Percentiles rank a stretch among this genome's conserved stretches.
These are phyloP conservation scores for Suillus subalutaceus DNA, from an alignment of 768 basidiomycete genomes.

Conservation along the genomic window DNA sequence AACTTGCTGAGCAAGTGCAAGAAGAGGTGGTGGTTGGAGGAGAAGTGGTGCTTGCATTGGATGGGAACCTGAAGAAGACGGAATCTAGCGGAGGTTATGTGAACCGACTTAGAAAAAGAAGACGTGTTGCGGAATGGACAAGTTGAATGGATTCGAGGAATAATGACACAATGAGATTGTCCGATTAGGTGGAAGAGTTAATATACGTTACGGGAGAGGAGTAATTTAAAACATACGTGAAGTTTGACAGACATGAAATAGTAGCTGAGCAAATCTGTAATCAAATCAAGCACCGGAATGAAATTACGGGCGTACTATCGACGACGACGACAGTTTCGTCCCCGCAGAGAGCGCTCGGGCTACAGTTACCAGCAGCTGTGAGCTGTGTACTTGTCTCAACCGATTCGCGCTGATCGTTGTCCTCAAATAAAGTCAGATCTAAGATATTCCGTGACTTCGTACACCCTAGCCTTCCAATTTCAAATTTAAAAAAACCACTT, in stretches of 20 bases:
- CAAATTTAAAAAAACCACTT: slow-evolving; percentile 21
- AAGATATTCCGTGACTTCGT: slow-evolving; percentile 26
- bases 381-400: slow-evolving; percentile 3
- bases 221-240: slow-evolving; percentile 19
- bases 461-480: slow-evolving; percentile 30
- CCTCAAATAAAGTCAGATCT: slow-evolving; percentile 14
- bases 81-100: slow-evolving; percentile 14
- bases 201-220: slow-evolving; percentile 30
- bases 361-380: no score
- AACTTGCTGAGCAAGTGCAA: slow-evolving; percentile 13
- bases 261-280: slow-evolving; percentile 18
- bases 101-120: slow-evolving; percentile 24
- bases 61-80: slow-evolving; percentile 14
- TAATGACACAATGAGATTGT: slow-evolving; percentile 26
- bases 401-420: slow-evolving; percentile 13
- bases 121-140: slow-evolving; percentile 21
- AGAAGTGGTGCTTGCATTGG: slow-evolving; percentile 31
- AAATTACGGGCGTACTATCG: slow-evolving; percentile 3
- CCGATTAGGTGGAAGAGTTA: slow-evolving; percentile 31
- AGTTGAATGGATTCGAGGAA: slow-evolving; percentile 16
- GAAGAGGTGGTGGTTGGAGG: slow-evolving; percentile 30
- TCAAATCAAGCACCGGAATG: slow-evolving; percentile 7
- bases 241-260: slow-evolving; percentile 9
- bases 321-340: neutral
- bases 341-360: no score